phyloP scores from a whole-genome alignment of 1,284 basidiomycete species.

The Coniophora puteana region DNA sequence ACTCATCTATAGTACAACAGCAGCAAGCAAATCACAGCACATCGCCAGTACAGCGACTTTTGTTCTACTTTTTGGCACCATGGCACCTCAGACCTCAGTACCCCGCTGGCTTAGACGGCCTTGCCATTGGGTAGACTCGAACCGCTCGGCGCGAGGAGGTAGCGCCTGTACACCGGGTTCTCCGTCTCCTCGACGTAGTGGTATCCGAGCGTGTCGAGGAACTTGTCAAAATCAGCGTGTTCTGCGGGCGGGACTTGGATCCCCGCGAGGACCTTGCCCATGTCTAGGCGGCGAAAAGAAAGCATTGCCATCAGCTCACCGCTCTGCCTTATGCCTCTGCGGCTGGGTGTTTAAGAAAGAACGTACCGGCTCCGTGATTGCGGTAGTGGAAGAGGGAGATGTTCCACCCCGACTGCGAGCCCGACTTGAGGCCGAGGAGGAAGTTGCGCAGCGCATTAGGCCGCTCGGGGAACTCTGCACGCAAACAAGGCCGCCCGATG shows the following conservation, averaged over 20 bases:
- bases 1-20: no score
- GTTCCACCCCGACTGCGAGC: constrained; percentile 92
- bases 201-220: constrained; percentile 80
- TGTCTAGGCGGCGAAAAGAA: constrained; percentile 47
- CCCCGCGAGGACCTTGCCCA: constrained; percentile 90
- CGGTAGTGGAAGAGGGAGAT: constrained; percentile 97
- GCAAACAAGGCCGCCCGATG: constrained; percentile 6
- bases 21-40: no score
- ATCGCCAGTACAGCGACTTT: no score
- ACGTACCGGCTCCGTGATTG: constrained; percentile 90
- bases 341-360: constrained; percentile 1
- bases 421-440: constrained; percentile 73
- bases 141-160: no score
- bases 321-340: no score
- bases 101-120: neutral
- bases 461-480: constrained; percentile 91
- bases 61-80: no score
- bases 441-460: constrained; percentile 92
- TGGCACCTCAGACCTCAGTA: no score
- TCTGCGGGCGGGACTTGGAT: constrained; percentile 85
- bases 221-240: constrained; percentile 64
- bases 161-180: constrained; percentile 84
- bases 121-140: constrained; percentile 20
- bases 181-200: constrained; percentile 91
- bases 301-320: no score